Conservation (phyloP, 129 eudicot genomes). For the Daucus carota region DH1_v3.0 NC_030385.2:7532001-7532500, state of each 20-base stretch:
- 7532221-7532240: conserved; percentile 73
- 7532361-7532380: conserved; percentile 70
- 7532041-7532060: conserved; percentile 70
- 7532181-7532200: conserved; percentile 63
- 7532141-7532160: conserved; percentile 97
- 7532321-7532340: conserved; percentile 97
- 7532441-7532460: conserved; percentile 71
- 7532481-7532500: conserved; percentile 58
- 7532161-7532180: conserved; percentile 72
- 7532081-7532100: conserved; percentile 59
- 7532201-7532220: conserved; percentile 99
- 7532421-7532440: conserved; percentile 68
- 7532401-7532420: conserved; percentile 40
- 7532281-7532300: conserved; percentile 89
- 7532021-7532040: conserved; percentile 81
- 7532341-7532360: conserved; percentile 58
- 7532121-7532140: conserved; percentile 79
- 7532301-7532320: conserved; percentile 94
- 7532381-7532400: conserved; percentile 85
- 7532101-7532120: conserved; percentile 46
- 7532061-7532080: conserved; percentile 69
- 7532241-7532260: conserved; percentile 43
- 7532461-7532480: conserved; percentile 71
- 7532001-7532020: conserved; percentile 55
- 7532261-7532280: conserved; percentile 94